Percentiles rank a stretch among this genome's conserved stretches.
Evolutionary conservation across 106 monocot species (phyloP).

Genomic region (Amphibolis antarctica): DNA sequence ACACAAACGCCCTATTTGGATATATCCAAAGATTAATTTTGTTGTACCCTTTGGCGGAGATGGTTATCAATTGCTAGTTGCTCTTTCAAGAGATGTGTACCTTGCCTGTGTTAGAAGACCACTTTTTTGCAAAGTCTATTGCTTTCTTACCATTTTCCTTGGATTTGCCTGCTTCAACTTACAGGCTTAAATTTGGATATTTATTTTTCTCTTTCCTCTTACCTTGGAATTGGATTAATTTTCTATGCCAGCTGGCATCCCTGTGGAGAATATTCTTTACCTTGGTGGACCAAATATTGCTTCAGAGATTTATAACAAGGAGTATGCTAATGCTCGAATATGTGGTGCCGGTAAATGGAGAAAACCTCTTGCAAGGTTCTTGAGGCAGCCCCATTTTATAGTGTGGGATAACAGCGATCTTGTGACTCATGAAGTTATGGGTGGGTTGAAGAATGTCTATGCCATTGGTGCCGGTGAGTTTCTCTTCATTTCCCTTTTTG

Average conservation of each 20-base stretch:
- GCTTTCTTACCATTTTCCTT: too few relatives aligned
- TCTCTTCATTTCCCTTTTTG: not conserved
- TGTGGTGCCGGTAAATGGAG: slow-evolving; percentile 91
- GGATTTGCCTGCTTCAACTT: too few relatives aligned
- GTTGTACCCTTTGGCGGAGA: too few relatives aligned
- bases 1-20: too few relatives aligned
- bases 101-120: too few relatives aligned
- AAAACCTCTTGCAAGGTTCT: slow-evolving; percentile 69
- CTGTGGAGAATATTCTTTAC: slow-evolving; percentile 84
- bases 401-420: slow-evolving; percentile 97
- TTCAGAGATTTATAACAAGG: slow-evolving; percentile 91
- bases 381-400: slow-evolving; percentile 91
- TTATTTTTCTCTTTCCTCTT: not conserved
- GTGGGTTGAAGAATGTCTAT: slow-evolving; percentile 93
- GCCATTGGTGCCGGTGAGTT: slow-evolving; percentile 82
- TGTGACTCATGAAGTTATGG: slow-evolving; percentile 93
- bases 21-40: too few relatives aligned
- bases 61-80: too few relatives aligned
- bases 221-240: not conserved
- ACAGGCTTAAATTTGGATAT: not conserved
- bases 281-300: slow-evolving; percentile 94
- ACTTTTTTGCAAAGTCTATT: too few relatives aligned
- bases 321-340: slow-evolving; percentile 92
- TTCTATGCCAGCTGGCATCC: slow-evolving; percentile 53
- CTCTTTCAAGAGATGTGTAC: too few relatives aligned